Percentiles rank a stretch among this genome's conserved stretches.
Conservation (phyloP, 2,329 filamentous ascomycete species). For the Tolypocladium tundrense region DNA sequence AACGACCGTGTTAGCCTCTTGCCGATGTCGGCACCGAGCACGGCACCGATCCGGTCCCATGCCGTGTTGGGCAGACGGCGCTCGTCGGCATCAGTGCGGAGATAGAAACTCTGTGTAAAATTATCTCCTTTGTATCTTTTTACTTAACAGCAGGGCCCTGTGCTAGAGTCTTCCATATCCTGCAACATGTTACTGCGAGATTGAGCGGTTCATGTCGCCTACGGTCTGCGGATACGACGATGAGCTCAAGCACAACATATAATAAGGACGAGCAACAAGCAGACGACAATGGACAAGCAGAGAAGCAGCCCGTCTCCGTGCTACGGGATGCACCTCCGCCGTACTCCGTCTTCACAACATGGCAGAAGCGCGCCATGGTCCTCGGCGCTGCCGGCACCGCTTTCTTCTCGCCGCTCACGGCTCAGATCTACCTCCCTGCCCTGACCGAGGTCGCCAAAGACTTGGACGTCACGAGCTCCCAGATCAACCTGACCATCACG, state of each 20-base stretch:
- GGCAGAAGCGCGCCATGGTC: constrained; percentile 31
- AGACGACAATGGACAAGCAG: constrained; percentile 1
- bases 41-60: constrained; percentile 4
- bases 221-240: neutral
- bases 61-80: neutral
- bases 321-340: constrained; percentile 6
- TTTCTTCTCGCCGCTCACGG: constrained; percentile 35
- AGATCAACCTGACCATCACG: constrained; percentile 42
- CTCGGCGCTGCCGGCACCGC: constrained; percentile 25
- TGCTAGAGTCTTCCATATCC: too few relatives aligned
- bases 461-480: constrained; percentile 28
- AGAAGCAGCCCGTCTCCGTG: constrained; percentile 6
- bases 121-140: neutral
- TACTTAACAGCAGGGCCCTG: neutral
- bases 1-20: neutral
- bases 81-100: neutral
- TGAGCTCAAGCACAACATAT: neutral
- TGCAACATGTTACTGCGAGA: neutral
- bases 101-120: neutral
- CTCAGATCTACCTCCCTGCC: constrained; percentile 45
- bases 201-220: neutral
- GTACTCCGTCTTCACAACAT: constrained; percentile 28
- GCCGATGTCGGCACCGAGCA: constrained; percentile 15
- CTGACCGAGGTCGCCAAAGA: constrained; percentile 36
- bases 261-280: neutral